phyloP scores from a whole-genome alignment of 108 stramenopile species.

The Heterococcus sp. region DNA sequence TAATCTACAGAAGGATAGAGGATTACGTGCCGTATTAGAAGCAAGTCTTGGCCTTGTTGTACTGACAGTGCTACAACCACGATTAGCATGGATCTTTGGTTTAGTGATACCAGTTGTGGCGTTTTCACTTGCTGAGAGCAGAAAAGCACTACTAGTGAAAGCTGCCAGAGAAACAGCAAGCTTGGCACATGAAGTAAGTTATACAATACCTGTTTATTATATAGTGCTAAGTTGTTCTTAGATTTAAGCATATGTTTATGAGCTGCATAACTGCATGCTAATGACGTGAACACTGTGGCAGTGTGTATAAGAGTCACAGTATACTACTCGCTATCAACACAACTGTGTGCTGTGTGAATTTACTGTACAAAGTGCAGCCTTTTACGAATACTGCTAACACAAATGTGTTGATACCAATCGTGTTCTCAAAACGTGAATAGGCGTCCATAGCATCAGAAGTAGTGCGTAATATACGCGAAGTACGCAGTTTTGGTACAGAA shows the following conservation, averaged over 20 bases:
- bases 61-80: constrained; percentile 26
- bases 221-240: too few species aligned
- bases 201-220: too few species aligned
- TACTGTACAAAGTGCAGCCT: too few species aligned
- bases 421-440: too few species aligned
- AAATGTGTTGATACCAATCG: too few species aligned
- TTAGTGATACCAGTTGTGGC: constrained; percentile 36
- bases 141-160: neutral
- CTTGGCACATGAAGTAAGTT: neutral
- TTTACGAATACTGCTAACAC: too few species aligned
- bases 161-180: neutral
- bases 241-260: too few species aligned
- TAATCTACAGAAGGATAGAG: constrained; percentile 44
- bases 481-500: constrained; percentile 39
- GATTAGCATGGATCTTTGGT: constrained; percentile 30
- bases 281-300: too few species aligned
- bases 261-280: too few species aligned
- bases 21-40: constrained; percentile 36
- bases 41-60: constrained; percentile 14
- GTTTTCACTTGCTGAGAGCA: neutral
- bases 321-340: too few species aligned
- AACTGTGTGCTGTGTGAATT: too few species aligned
- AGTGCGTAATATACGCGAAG: constrained; percentile 38
- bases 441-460: neutral
- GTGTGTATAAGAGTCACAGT: too few species aligned